Conservation (phyloP, 129 eudicot species). For the Cynara cardunculus region DNA sequence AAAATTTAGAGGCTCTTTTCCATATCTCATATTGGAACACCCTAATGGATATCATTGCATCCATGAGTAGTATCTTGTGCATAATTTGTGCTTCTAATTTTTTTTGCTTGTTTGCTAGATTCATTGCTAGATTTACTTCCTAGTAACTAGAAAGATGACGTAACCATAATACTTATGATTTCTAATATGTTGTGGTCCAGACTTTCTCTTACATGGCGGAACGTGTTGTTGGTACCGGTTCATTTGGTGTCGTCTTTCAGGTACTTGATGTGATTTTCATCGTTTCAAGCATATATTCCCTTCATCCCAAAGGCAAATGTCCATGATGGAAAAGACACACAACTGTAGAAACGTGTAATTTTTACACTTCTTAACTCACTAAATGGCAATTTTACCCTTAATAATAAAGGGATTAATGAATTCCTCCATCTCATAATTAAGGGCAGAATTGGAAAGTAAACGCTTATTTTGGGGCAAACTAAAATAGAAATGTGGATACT, state of each 20-base stretch:
- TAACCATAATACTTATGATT: neutral
- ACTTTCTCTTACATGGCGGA: conserved; percentile 96
- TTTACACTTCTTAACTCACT: neutral
- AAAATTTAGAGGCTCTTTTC: too few relatives aligned
- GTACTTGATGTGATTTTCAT: conserved; percentile 27
- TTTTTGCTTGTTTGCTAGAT: neutral
- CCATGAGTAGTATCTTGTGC: neutral
- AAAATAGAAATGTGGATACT: neutral
- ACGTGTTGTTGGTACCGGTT: conserved; percentile 96
- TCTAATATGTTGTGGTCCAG: conserved; percentile 31
- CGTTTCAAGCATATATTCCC: neutral
- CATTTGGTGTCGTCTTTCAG: conserved; percentile 97
- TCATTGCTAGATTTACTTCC: neutral
- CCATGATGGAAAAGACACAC: neutral
- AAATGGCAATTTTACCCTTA: neutral
- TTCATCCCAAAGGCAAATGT: neutral
- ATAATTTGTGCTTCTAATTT: neutral
- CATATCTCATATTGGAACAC: too few relatives aligned
- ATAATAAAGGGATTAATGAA: neutral
- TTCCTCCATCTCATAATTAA: neutral
- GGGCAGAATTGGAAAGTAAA: neutral
- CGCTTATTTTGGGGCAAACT: neutral
- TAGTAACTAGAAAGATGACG: neutral
- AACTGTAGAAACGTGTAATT: neutral
- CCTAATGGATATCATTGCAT: too few relatives aligned